Evolutionary conservation across 192 early-diverging fungal species (phyloP), one percentile per base, ranked within the genome.

Genomic region (Fimicolochytrium jonesii): DNA sequence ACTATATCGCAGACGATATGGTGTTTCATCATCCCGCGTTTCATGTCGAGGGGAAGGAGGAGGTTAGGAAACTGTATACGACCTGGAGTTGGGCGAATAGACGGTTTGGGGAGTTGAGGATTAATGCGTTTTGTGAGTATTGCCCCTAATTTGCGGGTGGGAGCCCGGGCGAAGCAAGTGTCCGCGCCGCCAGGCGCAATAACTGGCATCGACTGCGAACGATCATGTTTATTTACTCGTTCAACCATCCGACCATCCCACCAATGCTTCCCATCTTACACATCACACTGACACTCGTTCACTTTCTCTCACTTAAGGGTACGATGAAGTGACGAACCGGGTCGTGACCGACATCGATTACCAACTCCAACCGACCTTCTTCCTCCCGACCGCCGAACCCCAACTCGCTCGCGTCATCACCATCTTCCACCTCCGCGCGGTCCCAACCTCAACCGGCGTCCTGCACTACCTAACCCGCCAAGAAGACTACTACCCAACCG

Each of bases 401-500:
- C 60, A 62, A 26, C 17, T n/a, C 3, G 60, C 60, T 1, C 60
- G 60, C 5, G 60, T 62, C 15, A 4, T 61, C 3, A 49, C 59
- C 59, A 61, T 59, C 23, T 35, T 59, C 22, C 39, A 59, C 42
- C 42, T 41, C 20, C 2, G 29, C 0, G n/a, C 41, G 20, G 29
- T 59, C 56, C 15, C 18, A 5, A n/a, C 17, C 18, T n/a, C 13
- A 37, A 41, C 42, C 3, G 22, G 13, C 11, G 46, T 41, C 1
- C 20, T 20, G 26, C 26, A 25, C 28, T 22, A 32, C 29, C 23
- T 61, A 5, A 30, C 59, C 4, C 59, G 46, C 26, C 59, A 61
- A 29, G 46, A 61, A 33, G 60, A 62, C 34, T 51, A 53, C 17
- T 62, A 62, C 33, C 60, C 60, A 6, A 62, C 60, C 5, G 60